Conservation (phyloP, 305 asterid genomes). For the Rubia balearica region DNA sequence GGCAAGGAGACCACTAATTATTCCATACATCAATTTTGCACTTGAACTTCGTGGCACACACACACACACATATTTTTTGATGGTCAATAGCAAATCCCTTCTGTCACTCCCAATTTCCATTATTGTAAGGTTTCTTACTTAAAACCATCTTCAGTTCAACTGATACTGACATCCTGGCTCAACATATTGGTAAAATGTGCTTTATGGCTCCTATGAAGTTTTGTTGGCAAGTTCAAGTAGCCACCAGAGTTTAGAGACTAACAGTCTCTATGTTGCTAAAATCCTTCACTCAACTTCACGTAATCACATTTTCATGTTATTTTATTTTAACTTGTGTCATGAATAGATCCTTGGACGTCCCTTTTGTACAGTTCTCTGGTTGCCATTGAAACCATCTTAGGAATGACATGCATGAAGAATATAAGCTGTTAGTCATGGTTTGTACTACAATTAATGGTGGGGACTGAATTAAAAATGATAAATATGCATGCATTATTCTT, state of each 20-base stretch:
- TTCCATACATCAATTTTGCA: not conserved
- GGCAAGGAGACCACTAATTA: not conserved
- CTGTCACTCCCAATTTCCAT: not conserved
- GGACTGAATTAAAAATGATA: not conserved
- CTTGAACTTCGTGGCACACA: not conserved
- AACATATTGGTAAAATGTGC: not conserved
- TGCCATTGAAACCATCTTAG: not conserved
- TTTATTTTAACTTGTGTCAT: not conserved
- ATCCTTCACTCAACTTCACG: not conserved
- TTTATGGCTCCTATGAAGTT: conserved; percentile 1
- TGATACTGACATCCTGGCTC: not conserved
- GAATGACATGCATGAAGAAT: not conserved
- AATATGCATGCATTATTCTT: not conserved
- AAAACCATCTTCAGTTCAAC: not conserved
- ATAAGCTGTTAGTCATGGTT: not conserved
- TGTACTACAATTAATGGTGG: not conserved
- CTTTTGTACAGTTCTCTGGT: not conserved
- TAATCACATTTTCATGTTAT: not conserved
- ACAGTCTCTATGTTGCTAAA: not conserved
- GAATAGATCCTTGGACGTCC: not conserved
- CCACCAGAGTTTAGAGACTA: conserved; percentile 6
- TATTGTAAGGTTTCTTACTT: not conserved
- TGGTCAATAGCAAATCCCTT: not conserved
- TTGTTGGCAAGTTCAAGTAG: not conserved
- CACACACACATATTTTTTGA: not conserved